phyloP scores from a whole-genome alignment of 768 basidiomycete species.

The Lentinula detonsa region DNA sequence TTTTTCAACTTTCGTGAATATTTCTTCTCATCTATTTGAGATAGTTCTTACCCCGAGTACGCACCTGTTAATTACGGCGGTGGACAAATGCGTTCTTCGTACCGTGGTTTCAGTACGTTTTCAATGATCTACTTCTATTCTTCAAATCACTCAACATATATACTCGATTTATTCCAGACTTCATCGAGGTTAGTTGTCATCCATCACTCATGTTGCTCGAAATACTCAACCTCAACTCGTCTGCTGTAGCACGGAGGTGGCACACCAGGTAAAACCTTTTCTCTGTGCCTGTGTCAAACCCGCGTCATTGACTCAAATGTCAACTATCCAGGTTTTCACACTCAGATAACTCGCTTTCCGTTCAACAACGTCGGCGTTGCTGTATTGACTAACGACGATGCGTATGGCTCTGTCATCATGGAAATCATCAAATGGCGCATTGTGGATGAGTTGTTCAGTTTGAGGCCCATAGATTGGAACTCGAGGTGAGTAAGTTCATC shows the following conservation, averaged over 20 bases:
- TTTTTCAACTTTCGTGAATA: neutral
- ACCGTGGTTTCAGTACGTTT: conserved; percentile 20
- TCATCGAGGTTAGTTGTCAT: neutral
- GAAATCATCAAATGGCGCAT: conserved; percentile 15
- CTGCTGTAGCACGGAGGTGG: neutral
- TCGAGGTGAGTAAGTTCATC: conserved; percentile 1
- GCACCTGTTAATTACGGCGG: conserved; percentile 22
- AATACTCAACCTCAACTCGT: too few species aligned
- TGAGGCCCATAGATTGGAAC: conserved; percentile 15
- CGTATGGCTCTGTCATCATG: conserved; percentile 8
- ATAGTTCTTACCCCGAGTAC: conserved; percentile 13
- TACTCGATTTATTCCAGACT: neutral
- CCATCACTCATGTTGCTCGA: too few species aligned
- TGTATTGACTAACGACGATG: conserved; percentile 16
- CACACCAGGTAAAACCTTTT: neutral
- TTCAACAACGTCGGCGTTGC: conserved; percentile 16
- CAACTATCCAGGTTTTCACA: conserved; percentile 12
- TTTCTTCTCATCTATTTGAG: neutral
- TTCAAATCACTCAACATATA: neutral
- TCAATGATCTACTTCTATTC: neutral
- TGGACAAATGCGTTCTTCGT: conserved; percentile 16
- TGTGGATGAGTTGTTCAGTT: conserved; percentile 14
- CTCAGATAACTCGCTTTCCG: conserved; percentile 13
- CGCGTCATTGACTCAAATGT: too few species aligned
- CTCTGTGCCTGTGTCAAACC: neutral